Evolutionary conservation across 305 asterid species (phyloP).

Genomic region (Fraxinus angustifolia): DNA sequence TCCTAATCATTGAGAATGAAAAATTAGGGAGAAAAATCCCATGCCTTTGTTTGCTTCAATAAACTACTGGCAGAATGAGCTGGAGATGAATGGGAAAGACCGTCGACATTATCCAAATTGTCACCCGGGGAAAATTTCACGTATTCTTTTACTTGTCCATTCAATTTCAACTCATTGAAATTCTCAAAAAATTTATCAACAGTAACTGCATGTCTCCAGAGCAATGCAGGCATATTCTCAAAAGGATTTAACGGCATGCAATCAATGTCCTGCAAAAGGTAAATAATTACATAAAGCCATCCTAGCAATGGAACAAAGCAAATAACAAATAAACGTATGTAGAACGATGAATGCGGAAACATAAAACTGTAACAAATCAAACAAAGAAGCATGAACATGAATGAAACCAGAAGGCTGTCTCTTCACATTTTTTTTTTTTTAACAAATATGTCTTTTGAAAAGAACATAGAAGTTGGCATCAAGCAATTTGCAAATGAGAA

Average conservation of each 20-base stretch:
- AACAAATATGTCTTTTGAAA: conserved; percentile 2
- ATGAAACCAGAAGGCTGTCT: conserved; percentile 10
- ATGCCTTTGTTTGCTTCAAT: conserved; percentile 61
- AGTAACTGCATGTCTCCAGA: conserved; percentile 47
- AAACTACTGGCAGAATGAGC: conserved; percentile 42
- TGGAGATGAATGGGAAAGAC: conserved; percentile 45
- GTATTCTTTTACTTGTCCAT: conserved; percentile 52
- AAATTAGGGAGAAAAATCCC: conserved; percentile 24
- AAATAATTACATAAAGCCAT: conserved; percentile 6
- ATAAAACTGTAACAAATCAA: background rate
- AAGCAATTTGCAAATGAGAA: conserved; percentile 1
- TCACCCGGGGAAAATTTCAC: conserved; percentile 44
- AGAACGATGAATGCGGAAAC: conserved; percentile 13
- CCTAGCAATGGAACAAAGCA: background rate
- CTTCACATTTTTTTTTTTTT: conserved; percentile 8
- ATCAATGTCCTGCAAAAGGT: conserved; percentile 70
- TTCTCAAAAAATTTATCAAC: conserved; percentile 57
- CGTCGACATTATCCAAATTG: conserved; percentile 45
- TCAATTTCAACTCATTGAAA: conserved; percentile 49
- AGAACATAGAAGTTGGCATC: background rate
- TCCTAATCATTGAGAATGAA: conserved; percentile 10
- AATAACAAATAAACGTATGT: background rate
- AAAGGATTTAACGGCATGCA: conserved; percentile 86
- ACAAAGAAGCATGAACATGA: background rate
- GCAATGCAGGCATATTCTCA: conserved; percentile 66